phyloP scores from a whole-genome alignment of 2,329 filamentous ascomycete species.

The Pseudocercospora fijiensis region DNA sequence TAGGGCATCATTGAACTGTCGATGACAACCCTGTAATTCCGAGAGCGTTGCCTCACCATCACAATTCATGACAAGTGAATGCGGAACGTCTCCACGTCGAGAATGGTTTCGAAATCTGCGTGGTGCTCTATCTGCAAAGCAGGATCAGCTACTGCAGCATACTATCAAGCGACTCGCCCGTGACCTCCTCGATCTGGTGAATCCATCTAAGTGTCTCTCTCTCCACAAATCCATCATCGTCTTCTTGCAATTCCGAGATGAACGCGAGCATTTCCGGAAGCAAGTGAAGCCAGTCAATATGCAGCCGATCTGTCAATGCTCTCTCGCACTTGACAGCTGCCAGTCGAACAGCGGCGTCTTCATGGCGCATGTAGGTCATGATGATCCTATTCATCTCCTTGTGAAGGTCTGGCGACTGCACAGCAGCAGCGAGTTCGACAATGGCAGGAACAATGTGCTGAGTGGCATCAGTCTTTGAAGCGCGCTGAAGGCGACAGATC shows the following conservation, averaged over 20 bases:
- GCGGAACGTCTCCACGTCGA: not conserved
- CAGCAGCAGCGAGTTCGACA: conserved; percentile 74
- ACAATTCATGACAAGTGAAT: not conserved
- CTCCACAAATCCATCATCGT: conserved; percentile 93
- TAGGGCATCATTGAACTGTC: too few species aligned
- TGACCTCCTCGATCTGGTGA: conserved; percentile 78
- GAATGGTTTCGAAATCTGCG: too few species aligned
- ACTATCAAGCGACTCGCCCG: conserved; percentile 86
- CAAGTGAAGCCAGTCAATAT: conserved; percentile 90
- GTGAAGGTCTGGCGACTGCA: conserved; percentile 83
- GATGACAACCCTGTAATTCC: too few species aligned
- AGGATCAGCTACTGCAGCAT: conserved; percentile 61
- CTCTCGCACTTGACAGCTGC: conserved; percentile 82
- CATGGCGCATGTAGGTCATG: conserved; percentile 73
- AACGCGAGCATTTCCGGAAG: conserved; percentile 94
- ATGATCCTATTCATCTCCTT: conserved; percentile 81
- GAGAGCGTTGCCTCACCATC: not conserved
- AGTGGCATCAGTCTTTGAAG: conserved; percentile 49
- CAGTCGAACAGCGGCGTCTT: conserved; percentile 69
- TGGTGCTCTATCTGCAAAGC: too few species aligned
- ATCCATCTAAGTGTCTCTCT: conserved; percentile 88
- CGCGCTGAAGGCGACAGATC: conserved; percentile 57
- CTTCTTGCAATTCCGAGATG: conserved; percentile 92
- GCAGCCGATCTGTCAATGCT: conserved; percentile 65
- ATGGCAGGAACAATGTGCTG: conserved; percentile 67